These are phyloP conservation scores for Flaveria ramosissima DNA, from an alignment of 129 eudicot genomes.

Conservation along the genomic window DNA sequence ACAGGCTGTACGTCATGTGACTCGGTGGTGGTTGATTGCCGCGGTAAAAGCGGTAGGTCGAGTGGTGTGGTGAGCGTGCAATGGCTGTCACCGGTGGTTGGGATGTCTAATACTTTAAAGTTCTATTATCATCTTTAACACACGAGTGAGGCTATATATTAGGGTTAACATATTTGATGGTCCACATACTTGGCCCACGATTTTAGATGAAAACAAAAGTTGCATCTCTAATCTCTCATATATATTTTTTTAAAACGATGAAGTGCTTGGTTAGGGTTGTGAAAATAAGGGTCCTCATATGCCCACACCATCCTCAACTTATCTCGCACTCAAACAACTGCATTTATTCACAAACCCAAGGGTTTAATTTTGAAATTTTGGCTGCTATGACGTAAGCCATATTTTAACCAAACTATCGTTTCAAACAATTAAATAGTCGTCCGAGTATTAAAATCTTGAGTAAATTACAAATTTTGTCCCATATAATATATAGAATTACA, in stretches of 20 bases:
- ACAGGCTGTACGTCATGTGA: constrained; percentile 23
- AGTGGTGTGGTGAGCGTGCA: constrained; percentile 15
- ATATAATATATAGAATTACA: too few relatives aligned
- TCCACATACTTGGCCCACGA: constrained; percentile 15
- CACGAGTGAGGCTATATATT: constrained; percentile 18
- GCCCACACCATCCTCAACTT: too few relatives aligned
- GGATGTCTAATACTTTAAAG: neutral
- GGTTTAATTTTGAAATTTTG: too few relatives aligned
- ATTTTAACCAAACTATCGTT: too few relatives aligned
- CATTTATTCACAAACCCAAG: too few relatives aligned
- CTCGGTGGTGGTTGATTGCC: too few relatives aligned
- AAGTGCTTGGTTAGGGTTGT: neutral
- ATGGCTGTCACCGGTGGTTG: constrained; percentile 15
- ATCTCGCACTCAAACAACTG: too few relatives aligned
- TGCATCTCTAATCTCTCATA: neutral
- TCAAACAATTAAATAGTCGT: too few relatives aligned
- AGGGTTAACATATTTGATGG: constrained; percentile 14
- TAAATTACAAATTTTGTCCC: too few relatives aligned
- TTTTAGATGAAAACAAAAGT: constrained; percentile 9
- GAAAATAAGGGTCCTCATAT: neutral
- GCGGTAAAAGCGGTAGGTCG: neutral
- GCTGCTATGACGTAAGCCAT: too few relatives aligned
- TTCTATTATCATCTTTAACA: constrained; percentile 4
- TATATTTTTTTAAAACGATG: neutral
- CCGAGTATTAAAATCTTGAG: too few relatives aligned